Percentiles rank a stretch among this genome's conserved stretches.
Evolutionary conservation across 2,329 filamentous ascomycete genomes (phyloP).

Genomic region (Fusarium sp.): DNA sequence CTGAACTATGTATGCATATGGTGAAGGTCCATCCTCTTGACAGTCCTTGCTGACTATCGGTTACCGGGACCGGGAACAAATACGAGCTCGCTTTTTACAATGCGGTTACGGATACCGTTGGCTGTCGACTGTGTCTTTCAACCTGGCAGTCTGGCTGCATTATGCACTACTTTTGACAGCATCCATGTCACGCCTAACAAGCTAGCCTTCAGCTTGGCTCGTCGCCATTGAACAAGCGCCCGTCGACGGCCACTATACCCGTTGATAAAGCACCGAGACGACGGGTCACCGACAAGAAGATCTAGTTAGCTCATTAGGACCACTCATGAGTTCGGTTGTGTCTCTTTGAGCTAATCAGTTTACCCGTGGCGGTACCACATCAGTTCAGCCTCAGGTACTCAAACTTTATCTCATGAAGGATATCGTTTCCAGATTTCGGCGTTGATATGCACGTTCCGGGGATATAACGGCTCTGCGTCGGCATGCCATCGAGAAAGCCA

Average conservation of each 20-base stretch:
- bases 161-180: neutral
- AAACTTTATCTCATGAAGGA: neutral
- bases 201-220: constrained; percentile 3
- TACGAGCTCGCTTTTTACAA: neutral
- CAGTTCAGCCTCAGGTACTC: constrained; percentile 23
- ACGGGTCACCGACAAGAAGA: constrained; percentile 5
- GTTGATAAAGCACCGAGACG: constrained; percentile 20
- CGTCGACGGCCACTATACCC: constrained; percentile 6
- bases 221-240: constrained; percentile 29
- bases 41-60: constrained; percentile 17
- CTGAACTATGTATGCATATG: neutral
- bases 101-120: neutral
- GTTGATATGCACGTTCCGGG: neutral
- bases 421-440: neutral
- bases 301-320: constrained; percentile 1
- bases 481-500: neutral
- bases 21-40: constrained; percentile 6
- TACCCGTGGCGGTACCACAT: neutral
- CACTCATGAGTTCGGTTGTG: neutral
- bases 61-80: constrained; percentile 16
- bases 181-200: neutral
- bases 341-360: neutral
- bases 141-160: neutral
- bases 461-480: constrained; percentile 10
- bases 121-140: neutral